phyloP scores from a whole-genome alignment of 805 yeast species.

The Saturnispora sekii region DNA sequence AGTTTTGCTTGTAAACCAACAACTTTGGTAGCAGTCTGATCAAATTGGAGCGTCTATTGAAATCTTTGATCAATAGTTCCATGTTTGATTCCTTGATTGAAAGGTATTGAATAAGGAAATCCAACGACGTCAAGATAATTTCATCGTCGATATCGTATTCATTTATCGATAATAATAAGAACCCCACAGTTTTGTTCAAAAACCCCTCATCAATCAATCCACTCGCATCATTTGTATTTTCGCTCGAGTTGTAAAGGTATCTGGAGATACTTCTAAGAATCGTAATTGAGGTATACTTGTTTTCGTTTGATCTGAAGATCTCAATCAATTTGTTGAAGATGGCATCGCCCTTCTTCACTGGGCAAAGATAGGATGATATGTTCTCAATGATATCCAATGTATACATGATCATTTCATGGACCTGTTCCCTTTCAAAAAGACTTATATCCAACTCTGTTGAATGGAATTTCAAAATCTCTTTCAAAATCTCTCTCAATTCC shows the following conservation, averaged over 20 bases:
- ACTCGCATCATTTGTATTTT: constrained; percentile 31
- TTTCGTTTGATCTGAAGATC: constrained; percentile 44
- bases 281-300: constrained; percentile 60
- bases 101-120: constrained; percentile 72
- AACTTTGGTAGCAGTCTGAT: constrained; percentile 55
- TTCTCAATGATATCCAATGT: constrained; percentile 76
- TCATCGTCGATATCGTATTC: constrained; percentile 48
- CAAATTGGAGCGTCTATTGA: constrained; percentile 41
- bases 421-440: constrained; percentile 21
- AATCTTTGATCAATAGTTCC: constrained; percentile 38
- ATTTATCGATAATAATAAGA: constrained; percentile 37
- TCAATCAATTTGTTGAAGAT: constrained; percentile 48
- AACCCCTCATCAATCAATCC: constrained; percentile 36
- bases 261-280: constrained; percentile 72
- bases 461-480: constrained; percentile 34
- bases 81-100: constrained; percentile 40
- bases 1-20: constrained; percentile 37
- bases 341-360: constrained; percentile 61
- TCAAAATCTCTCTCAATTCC: constrained; percentile 29
- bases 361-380: constrained; percentile 71
- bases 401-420: constrained; percentile 55
- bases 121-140: constrained; percentile 61
- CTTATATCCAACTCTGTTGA: constrained; percentile 10
- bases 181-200: constrained; percentile 48
- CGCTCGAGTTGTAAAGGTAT: constrained; percentile 51